A percentile compares a stretch with the other conserved stretches of the same genome.
Evolutionary conservation across 2,329 filamentous ascomycete species (phyloP).

Genomic region (Aspergillus oerlinghausenensis): DNA sequence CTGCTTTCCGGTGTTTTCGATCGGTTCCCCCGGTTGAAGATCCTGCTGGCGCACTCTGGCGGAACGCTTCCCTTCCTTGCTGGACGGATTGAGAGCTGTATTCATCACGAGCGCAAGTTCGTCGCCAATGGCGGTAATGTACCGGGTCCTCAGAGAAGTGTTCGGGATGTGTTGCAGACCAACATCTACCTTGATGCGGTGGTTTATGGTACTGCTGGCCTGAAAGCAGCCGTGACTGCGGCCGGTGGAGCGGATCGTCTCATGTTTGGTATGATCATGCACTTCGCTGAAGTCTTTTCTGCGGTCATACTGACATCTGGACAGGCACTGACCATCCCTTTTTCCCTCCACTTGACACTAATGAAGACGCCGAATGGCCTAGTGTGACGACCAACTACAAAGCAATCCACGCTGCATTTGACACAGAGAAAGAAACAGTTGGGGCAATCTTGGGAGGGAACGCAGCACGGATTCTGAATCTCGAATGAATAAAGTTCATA

Average conservation of each 20-base stretch:
- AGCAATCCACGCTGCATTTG: slow-evolving; percentile 40
- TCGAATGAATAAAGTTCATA: slow-evolving; percentile 20
- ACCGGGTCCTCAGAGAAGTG: slow-evolving; percentile 53
- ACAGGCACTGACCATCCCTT: slow-evolving; percentile 44
- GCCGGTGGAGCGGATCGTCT: slow-evolving; percentile 40
- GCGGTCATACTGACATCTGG: slow-evolving; percentile 4
- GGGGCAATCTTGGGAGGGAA: slow-evolving; percentile 42
- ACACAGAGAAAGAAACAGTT: slow-evolving; percentile 25
- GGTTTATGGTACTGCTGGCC: slow-evolving; percentile 52
- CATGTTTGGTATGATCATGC: slow-evolving; percentile 32
- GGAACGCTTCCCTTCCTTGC: slow-evolving; percentile 86
- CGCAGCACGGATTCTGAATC: slow-evolving; percentile 38
- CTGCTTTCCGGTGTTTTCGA: slow-evolving; percentile 83
- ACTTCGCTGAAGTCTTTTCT: neutral
- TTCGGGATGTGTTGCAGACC: slow-evolving; percentile 63
- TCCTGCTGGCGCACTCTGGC: slow-evolving; percentile 82
- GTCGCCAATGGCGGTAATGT: slow-evolving; percentile 58
- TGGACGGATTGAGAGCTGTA: slow-evolving; percentile 81
- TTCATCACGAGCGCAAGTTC: slow-evolving; percentile 75
- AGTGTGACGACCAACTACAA: slow-evolving; percentile 46
- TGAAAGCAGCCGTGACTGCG: slow-evolving; percentile 73
- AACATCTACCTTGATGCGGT: slow-evolving; percentile 82
- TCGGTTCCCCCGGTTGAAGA: slow-evolving; percentile 60
- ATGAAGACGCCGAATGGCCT: slow-evolving; percentile 36
- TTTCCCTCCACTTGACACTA: slow-evolving; percentile 37